phyloP scores from a whole-genome alignment of 1,284 basidiomycete species.

The Melampsora americana region DNA sequence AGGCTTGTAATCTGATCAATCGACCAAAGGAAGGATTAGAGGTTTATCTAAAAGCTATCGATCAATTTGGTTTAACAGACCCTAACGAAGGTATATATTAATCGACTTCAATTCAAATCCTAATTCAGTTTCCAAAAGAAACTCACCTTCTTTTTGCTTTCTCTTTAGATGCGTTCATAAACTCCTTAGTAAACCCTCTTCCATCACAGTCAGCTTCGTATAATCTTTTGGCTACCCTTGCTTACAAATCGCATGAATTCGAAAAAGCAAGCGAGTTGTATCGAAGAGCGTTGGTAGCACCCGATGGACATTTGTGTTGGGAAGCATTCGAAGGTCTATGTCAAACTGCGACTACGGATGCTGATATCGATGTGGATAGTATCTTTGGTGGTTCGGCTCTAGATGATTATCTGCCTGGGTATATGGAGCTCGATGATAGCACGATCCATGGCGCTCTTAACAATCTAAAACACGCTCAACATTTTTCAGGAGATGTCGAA shows the following conservation, averaged over 20 bases:
- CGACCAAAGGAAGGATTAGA: constrained; percentile 50
- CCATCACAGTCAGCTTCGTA: constrained; percentile 29
- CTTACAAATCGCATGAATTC: constrained; percentile 42
- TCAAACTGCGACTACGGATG: constrained; percentile 20
- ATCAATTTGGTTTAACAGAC: constrained; percentile 22
- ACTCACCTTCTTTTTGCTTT: background rate
- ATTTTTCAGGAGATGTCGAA: background rate
- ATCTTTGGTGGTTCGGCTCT: background rate
- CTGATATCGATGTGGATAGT: constrained; percentile 15
- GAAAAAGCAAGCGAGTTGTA: constrained; percentile 34
- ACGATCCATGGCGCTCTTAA: constrained; percentile 18
- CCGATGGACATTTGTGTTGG: constrained; percentile 44
- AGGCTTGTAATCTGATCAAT: constrained; percentile 46
- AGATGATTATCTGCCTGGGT: constrained; percentile 23
- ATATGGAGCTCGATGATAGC: constrained; percentile 37
- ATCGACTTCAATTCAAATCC: background rate
- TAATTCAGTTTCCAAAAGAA: background rate
- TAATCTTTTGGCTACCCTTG: constrained; percentile 20
- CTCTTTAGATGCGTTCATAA: constrained; percentile 2
- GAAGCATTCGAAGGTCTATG: constrained; percentile 43
- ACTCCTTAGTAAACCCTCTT: constrained; percentile 9
- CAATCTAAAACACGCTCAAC: background rate
- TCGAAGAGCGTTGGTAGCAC: constrained; percentile 24
- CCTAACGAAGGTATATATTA: constrained; percentile 9
- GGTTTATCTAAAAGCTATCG: constrained; percentile 45